Conservation (phyloP, 106 monocot species). For the Vanilla planifolia region DNA sequence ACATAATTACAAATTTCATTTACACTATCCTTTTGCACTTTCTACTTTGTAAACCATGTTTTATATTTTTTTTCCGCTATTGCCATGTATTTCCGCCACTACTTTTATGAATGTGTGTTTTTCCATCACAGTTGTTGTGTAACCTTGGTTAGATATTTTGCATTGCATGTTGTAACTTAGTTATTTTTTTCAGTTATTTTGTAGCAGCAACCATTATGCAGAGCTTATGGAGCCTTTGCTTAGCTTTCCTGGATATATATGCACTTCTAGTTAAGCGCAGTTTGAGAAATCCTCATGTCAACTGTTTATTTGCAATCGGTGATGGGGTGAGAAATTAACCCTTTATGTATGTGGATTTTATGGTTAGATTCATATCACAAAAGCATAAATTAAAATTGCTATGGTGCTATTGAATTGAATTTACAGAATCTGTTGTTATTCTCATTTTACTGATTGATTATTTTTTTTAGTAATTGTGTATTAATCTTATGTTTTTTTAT, state of each 20-base stretch:
- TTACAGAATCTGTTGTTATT: too few species aligned
- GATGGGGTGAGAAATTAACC: conserved; percentile 70
- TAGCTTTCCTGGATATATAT: conserved; percentile 79
- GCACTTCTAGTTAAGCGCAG: conserved; percentile 81
- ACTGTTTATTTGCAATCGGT: conserved; percentile 72
- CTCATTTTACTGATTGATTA: too few species aligned
- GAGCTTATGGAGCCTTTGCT: conserved; percentile 73
- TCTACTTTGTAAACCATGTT: too few species aligned
- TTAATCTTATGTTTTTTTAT: too few species aligned
- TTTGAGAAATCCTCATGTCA: conserved; percentile 55
- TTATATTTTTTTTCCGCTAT: too few species aligned
- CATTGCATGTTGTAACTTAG: neutral
- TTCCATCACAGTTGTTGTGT: neutral
- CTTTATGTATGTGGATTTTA: neutral
- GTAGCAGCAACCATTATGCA: conserved; percentile 76
- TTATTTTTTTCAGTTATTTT: conserved; percentile 54
- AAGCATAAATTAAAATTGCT: too few species aligned
- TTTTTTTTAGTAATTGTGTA: too few species aligned
- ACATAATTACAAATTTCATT: too few species aligned
- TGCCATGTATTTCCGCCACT: too few species aligned
- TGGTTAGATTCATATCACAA: too few species aligned
- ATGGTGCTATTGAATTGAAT: too few species aligned
- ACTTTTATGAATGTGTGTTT: neutral
- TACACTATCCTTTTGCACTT: too few species aligned
- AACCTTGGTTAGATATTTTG: neutral